A percentile compares a stretch with the other conserved stretches of the same genome.
Evolutionary conservation across 2,329 filamentous ascomycete species (phyloP).

Genomic region (Claviceps paspali): DNA sequence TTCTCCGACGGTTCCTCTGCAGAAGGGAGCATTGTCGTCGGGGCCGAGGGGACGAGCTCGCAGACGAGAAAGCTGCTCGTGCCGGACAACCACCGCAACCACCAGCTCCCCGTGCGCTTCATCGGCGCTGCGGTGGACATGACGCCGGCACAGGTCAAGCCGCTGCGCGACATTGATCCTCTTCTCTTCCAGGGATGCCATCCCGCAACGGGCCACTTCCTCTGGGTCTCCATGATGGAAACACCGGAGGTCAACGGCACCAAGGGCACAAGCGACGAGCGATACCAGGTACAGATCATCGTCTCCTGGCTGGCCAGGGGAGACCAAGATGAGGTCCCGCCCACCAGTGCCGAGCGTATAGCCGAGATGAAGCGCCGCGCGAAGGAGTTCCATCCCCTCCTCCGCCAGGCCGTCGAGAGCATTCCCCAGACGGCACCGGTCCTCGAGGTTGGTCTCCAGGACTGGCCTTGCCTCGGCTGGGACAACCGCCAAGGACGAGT

Average conservation of each 20-base stretch:
- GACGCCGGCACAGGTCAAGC: slow-evolving; percentile 20
- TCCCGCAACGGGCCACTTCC: slow-evolving; percentile 30
- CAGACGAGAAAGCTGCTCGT: slow-evolving; percentile 19
- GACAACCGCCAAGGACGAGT: slow-evolving; percentile 26
- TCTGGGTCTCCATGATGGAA: slow-evolving; percentile 34
- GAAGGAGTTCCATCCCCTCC: slow-evolving; percentile 18
- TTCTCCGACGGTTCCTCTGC: slow-evolving; percentile 19
- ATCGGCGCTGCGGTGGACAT: slow-evolving; percentile 23
- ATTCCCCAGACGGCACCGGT: slow-evolving; percentile 26
- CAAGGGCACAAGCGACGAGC: slow-evolving; percentile 14
- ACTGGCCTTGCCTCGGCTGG: slow-evolving; percentile 25
- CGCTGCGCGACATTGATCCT: slow-evolving; percentile 33
- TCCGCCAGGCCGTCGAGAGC: slow-evolving; percentile 25
- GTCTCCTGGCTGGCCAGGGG: slow-evolving; percentile 28
- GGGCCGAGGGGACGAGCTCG: slow-evolving; percentile 26
- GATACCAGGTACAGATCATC: slow-evolving; percentile 28
- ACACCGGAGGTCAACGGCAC: slow-evolving; percentile 23
- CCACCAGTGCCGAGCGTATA: slow-evolving; percentile 17
- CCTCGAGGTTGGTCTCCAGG: slow-evolving; percentile 20
- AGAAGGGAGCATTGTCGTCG: slow-evolving; percentile 21
- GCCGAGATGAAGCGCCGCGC: slow-evolving; percentile 24
- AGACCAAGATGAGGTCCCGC: slow-evolving; percentile 19
- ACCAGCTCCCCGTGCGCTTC: slow-evolving; percentile 21
- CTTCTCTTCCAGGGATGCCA: slow-evolving; percentile 39
- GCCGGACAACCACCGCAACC: slow-evolving; percentile 17